A percentile compares a stretch with the other conserved stretches of the same genome.
Conservation (phyloP, 192 early-diverging fungal species). For the Coemansia sp. region DNA sequence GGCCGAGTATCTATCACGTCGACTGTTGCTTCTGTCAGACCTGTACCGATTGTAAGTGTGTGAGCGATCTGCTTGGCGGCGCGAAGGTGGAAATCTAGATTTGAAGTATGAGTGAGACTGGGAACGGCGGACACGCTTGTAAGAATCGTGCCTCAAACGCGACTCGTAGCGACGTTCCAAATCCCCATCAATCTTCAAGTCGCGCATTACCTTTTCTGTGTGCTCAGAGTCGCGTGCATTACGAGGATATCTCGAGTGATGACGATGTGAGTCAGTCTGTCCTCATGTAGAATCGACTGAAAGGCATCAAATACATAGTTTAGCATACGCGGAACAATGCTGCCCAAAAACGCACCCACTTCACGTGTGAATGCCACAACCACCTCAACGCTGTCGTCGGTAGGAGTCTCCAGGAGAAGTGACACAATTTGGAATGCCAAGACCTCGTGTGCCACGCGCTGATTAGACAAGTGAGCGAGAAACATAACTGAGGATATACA, state of each 20-base stretch:
- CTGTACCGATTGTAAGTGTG: conserved; percentile 9
- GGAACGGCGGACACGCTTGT: neutral
- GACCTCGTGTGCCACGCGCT: conserved; percentile 84
- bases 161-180: neutral
- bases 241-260: conserved; percentile 5
- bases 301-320: conserved; percentile 91
- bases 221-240: neutral
- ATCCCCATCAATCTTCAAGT: conserved; percentile 15
- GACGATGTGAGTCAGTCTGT: conserved; percentile 35
- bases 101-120: conserved; percentile 9
- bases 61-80: conserved; percentile 2
- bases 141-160: neutral
- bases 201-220: conserved; percentile 13
- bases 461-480: conserved; percentile 91
- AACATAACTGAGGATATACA: conserved; percentile 86
- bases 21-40: conserved; percentile 5
- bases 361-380: conserved; percentile 93
- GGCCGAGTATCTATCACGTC: conserved; percentile 8
- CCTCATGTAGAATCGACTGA: conserved; percentile 89
- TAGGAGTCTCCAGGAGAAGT: conserved; percentile 80
- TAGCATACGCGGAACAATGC: conserved; percentile 70
- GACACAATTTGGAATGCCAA: conserved; percentile 83
- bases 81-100: conserved; percentile 12
- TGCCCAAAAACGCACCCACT: conserved; percentile 79
- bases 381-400: conserved; percentile 95